Evolutionary conservation across 1,139 yeast genomes (phyloP).

Genomic region (Yamadazyma sp.): DNA sequence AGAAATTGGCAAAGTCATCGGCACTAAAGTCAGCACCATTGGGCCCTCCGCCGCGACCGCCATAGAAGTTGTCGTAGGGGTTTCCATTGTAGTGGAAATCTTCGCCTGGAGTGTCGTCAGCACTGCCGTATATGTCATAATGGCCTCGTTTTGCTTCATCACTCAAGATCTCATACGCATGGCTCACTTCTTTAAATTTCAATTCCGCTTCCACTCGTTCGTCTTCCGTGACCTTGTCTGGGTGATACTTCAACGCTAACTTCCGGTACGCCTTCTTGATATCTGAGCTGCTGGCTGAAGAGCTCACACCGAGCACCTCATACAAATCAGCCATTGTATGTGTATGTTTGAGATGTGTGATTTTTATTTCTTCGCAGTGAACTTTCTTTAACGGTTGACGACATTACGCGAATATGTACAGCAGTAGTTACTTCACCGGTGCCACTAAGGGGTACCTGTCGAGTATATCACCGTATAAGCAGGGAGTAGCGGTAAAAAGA

Average conservation of each 20-base stretch:
- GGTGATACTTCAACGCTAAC: slow-evolving; percentile 73
- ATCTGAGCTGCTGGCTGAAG: slow-evolving; percentile 61
- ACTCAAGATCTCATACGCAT: slow-evolving; percentile 73
- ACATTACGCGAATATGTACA: no score
- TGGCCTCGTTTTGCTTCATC: slow-evolving; percentile 59
- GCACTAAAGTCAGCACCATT: slow-evolving; percentile 42
- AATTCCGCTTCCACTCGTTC: slow-evolving; percentile 67
- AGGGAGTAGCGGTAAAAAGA: no score
- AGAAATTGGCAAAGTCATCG: slow-evolving; percentile 74
- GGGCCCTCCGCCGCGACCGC: slow-evolving; percentile 27
- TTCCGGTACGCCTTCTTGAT: slow-evolving; percentile 77
- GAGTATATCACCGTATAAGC: no score
- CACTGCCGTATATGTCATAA: slow-evolving; percentile 59
- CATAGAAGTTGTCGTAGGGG: slow-evolving; percentile 45
- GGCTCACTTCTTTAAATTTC: slow-evolving; percentile 71
- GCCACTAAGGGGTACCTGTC: no score
- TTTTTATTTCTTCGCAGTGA: not conserved
- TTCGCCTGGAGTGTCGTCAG: slow-evolving; percentile 31
- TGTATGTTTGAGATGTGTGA: not conserved
- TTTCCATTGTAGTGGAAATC: slow-evolving; percentile 27
- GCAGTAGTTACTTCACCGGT: no score
- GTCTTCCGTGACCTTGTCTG: slow-evolving; percentile 73
- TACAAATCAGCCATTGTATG: slow-evolving; percentile 43
- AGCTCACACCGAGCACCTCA: slow-evolving; percentile 65
- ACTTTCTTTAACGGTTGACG: not conserved